phyloP scores from a whole-genome alignment of 2,329 filamentous ascomycete species.

The Apiospora aurea region DNA sequence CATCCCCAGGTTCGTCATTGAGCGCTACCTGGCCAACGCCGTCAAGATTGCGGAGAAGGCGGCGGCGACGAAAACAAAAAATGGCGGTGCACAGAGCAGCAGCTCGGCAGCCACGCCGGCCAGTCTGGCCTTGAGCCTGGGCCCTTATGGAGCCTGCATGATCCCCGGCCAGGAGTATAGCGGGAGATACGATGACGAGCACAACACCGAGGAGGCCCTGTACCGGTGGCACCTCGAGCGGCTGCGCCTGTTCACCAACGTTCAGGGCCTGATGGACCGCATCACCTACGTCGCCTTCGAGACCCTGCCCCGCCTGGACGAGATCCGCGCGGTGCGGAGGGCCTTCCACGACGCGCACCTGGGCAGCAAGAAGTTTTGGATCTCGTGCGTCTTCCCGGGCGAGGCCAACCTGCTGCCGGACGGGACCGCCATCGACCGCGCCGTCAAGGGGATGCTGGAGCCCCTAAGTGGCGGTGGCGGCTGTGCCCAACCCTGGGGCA shows the following conservation, averaged over 20 bases:
- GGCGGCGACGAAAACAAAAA: slow-evolving; percentile 23
- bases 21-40: slow-evolving; percentile 51
- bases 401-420: slow-evolving; percentile 63
- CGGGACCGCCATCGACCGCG: slow-evolving; percentile 54
- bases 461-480: slow-evolving; percentile 24
- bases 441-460: slow-evolving; percentile 43
- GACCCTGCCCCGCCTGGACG: slow-evolving; percentile 69
- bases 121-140: slow-evolving; percentile 64
- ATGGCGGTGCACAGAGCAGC: background rate
- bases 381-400: slow-evolving; percentile 67
- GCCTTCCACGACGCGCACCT: slow-evolving; percentile 39
- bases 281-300: slow-evolving; percentile 68
- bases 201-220: slow-evolving; percentile 53
- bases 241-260: slow-evolving; percentile 55
- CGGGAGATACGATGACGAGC: slow-evolving; percentile 62
- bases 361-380: slow-evolving; percentile 57
- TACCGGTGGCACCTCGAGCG: slow-evolving; percentile 64
- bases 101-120: background rate
- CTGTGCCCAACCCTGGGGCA: slow-evolving; percentile 58
- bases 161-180: slow-evolving; percentile 70
- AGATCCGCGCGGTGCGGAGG: slow-evolving; percentile 63
- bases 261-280: slow-evolving; percentile 46
- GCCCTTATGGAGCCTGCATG: slow-evolving; percentile 73
- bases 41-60: slow-evolving; percentile 51
- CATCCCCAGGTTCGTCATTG: slow-evolving; percentile 48